phyloP scores from a whole-genome alignment of 2,329 filamentous ascomycete genomes.

The Aspergillus texensis region DNA sequence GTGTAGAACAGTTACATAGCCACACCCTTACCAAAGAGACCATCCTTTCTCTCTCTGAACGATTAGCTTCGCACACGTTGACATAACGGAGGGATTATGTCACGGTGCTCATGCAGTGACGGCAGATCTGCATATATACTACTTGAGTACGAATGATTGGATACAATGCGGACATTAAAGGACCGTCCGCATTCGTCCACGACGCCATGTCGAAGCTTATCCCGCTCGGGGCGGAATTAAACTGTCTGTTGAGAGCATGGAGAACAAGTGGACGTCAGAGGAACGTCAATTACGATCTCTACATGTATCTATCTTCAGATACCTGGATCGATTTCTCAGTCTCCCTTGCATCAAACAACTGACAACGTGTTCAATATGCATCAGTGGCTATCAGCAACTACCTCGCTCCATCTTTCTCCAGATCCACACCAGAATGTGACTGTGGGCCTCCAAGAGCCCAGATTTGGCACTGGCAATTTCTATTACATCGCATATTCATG shows the following conservation, averaged over 20 bases:
- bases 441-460: conserved; percentile 1
- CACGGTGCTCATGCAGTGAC: background rate
- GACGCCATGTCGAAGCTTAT: conserved; percentile 8
- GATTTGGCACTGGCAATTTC: conserved; percentile 15
- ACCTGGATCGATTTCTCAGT: background rate
- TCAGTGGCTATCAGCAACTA: conserved; percentile 4
- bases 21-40: background rate
- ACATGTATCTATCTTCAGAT: background rate
- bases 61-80: background rate
- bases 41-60: background rate
- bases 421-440: conserved; percentile 15
- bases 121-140: background rate
- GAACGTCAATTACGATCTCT: background rate
- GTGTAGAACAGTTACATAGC: background rate
- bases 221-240: background rate
- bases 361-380: background rate
- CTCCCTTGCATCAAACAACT: background rate
- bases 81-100: background rate
- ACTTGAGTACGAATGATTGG: background rate
- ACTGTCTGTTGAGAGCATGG: background rate
- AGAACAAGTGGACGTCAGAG: background rate
- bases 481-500: conserved; percentile 23
- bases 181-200: background rate
- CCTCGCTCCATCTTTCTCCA: conserved; percentile 19
- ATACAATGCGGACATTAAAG: background rate